Base-by-base conservation (phyloP, 2,329 filamentous ascomycete genomes). In the Penicillium nordicum region DNA sequence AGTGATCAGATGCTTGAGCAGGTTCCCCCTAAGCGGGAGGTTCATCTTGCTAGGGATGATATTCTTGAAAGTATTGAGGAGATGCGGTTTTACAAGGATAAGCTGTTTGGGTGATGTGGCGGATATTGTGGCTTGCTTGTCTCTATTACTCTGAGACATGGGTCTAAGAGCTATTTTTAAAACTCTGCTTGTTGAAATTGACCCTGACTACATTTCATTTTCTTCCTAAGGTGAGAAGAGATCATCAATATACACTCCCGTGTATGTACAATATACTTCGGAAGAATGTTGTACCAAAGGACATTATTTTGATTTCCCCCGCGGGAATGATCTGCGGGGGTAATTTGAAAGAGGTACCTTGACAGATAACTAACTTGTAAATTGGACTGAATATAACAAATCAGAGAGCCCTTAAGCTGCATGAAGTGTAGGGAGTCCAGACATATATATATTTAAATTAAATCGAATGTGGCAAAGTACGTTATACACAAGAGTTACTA, bases 61-160 rank as follows among this genome's bases (percentile, higher is more conserved):
- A 96, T 99, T 56, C 74, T 97, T 58, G 94, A 99, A 78, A 97
- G 93, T 74, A 97, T 99, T 60, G 87, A 84, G 54, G 94, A 99
- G 78, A 93, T 93, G 53, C 85, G 79, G 67, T 97, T 89, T 71
- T 97, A 96, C 74, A 85, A 84, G 67, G 79, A 87, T 57, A 78
- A 77, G 18, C 82, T 96, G 53, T 95, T 95, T 72, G 68, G 43
- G 30, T 51, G 49, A 51, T 51, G 38, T 44, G 47, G 47, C 36
- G 32, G 49, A 18, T 27, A 29, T 29, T 30, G 36, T 50, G 36
- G 21, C 49, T 44, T 44, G 16, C 37, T 44, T 51, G 29, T 32
- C 14, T 12, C 21, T 34, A 8, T 44, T 44, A 21, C 47, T 49
- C 46, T 42, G 47, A 50, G 36, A 50, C 47, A 50, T 52, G 43